These are phyloP conservation scores for Talaromyces funiculosus DNA, from an alignment of 2,329 filamentous ascomycete species.

Conservation along the genomic window DNA sequence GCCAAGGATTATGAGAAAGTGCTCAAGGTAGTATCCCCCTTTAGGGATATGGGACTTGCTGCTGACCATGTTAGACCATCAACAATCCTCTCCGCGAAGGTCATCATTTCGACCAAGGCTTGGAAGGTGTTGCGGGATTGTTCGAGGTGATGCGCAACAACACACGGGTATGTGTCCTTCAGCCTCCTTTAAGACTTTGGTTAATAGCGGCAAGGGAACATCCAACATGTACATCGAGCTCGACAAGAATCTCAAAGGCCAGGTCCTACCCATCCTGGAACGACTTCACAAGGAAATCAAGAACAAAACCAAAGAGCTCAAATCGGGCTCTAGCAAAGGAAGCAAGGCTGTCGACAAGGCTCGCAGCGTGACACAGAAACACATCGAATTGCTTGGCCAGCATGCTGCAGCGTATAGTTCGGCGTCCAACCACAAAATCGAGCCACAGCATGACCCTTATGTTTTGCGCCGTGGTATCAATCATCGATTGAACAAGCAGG, in stretches of 20 bases:
- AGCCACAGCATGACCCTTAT: slow-evolving; percentile 77
- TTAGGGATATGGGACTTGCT: no score
- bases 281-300: slow-evolving; percentile 95
- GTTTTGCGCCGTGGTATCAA: slow-evolving; percentile 74
- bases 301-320: slow-evolving; percentile 86
- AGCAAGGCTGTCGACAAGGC: slow-evolving; percentile 90
- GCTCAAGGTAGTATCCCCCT: slow-evolving; percentile 81
- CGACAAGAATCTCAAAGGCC: slow-evolving; percentile 80
- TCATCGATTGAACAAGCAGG: slow-evolving; percentile 81
- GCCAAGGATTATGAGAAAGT: slow-evolving; percentile 95
- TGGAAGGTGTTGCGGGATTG: slow-evolving; percentile 81
- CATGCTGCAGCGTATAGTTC: slow-evolving; percentile 77
- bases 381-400: slow-evolving; percentile 88
- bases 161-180: slow-evolving; percentile 56
- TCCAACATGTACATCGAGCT: slow-evolving; percentile 87
- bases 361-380: slow-evolving; percentile 80
- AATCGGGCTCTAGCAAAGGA: slow-evolving; percentile 71
- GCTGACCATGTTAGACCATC: slow-evolving; percentile 57
- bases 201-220: slow-evolving; percentile 55
- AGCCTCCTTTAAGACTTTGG: background rate
- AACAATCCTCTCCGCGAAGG: slow-evolving; percentile 80
- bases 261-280: slow-evolving; percentile 81
- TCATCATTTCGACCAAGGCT: slow-evolving; percentile 83
- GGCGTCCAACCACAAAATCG: slow-evolving; percentile 59
- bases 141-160: slow-evolving; percentile 94